Evolutionary conservation across 2,329 filamentous ascomycete genomes (phyloP), one percentile per base, ranked within the genome.

Genomic region (Penicillium sp.): DNA sequence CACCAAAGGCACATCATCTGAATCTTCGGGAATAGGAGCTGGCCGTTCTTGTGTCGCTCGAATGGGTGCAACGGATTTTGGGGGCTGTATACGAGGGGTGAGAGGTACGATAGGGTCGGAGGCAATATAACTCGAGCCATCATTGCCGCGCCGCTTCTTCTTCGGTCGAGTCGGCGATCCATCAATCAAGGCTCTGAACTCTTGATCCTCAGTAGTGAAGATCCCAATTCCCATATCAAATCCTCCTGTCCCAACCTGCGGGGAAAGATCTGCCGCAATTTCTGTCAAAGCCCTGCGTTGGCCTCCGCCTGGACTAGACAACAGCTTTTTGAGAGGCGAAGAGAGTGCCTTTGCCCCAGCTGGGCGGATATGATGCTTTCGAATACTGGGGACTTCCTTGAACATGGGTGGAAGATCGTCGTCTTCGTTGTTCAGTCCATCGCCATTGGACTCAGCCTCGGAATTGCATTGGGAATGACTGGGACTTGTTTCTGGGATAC

Each of bases 191-290:
- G 68, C 66, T 38, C 70, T 70, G 56, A 77, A 78, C 21, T 77
- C 72, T 19, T 66, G 63, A 55, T 79, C 77, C 1, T 79, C 77
- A 4, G 67, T 69, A 1, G 70, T 75, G 31, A 79, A 63, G 12
- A 79, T 65, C 35, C 70, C 69, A 48, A 78, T 65, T 23, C 73
- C 68, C 5, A 75, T 48, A 48, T 77, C 74, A 29, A 72, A 67
- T 25, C 67, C 65, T 31, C 65, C 67, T 15, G 62, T 63, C n/a
- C 64, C 67, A 49, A 71, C 66, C 48, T 74, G 70, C 6, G 77
- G 77, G 4, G 77, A 78, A 46, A 69, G 67, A 51, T 78, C 76
- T 1, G 73, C 69, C 25, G 76, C 76, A 62, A 80, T 78, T 31
- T 78, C 73, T 13, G 76, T 74, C 52, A 78, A 66, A 50, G 69